These are phyloP conservation scores for Yarrowia divulgata DNA, from an alignment of 805 yeast species.

Conservation along the genomic window DNA sequence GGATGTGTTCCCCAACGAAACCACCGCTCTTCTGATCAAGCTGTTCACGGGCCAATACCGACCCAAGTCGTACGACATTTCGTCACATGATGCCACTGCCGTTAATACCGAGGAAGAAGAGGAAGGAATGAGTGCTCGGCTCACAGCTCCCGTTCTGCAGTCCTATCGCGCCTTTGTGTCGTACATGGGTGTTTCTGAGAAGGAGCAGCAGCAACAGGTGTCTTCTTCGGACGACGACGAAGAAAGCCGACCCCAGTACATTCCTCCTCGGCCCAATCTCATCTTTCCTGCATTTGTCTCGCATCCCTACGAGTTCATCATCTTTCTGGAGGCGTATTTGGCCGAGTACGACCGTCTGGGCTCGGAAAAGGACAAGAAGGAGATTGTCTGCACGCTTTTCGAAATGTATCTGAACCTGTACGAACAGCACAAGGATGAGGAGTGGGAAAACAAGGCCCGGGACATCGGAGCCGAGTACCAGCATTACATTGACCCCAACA, in stretches of 20 bases:
- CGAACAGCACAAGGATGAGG: slow-evolving; percentile 50
- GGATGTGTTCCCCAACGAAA: slow-evolving; percentile 74
- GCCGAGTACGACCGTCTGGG: slow-evolving; percentile 79
- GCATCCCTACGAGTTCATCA: slow-evolving; percentile 86
- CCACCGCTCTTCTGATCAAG: slow-evolving; percentile 81
- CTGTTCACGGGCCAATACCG: slow-evolving; percentile 86
- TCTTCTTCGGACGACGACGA: slow-evolving; percentile 39
- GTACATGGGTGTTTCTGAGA: slow-evolving; percentile 53
- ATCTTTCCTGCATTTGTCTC: slow-evolving; percentile 87
- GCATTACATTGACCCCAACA: slow-evolving; percentile 61
- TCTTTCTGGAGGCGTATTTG: slow-evolving; percentile 89
- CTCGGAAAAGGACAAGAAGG: slow-evolving; percentile 69
- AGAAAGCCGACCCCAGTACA: slow-evolving; percentile 65
- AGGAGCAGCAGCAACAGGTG: slow-evolving; percentile 41
- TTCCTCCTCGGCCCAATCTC: slow-evolving; percentile 88
- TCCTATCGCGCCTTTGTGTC: slow-evolving; percentile 66
- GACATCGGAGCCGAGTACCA: slow-evolving; percentile 58
- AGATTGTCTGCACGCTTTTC: slow-evolving; percentile 75
- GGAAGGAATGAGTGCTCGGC: slow-evolving; percentile 39
- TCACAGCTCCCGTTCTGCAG: slow-evolving; percentile 53
- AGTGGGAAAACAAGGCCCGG: slow-evolving; percentile 74
- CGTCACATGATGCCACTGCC: slow-evolving; percentile 31
- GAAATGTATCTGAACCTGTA: slow-evolving; percentile 79
- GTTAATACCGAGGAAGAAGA: slow-evolving; percentile 27
- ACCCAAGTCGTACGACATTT: slow-evolving; percentile 51